Evolutionary conservation across 2,329 filamentous ascomycete species (phyloP).

Genomic region (Gnomoniopsis sp.): DNA sequence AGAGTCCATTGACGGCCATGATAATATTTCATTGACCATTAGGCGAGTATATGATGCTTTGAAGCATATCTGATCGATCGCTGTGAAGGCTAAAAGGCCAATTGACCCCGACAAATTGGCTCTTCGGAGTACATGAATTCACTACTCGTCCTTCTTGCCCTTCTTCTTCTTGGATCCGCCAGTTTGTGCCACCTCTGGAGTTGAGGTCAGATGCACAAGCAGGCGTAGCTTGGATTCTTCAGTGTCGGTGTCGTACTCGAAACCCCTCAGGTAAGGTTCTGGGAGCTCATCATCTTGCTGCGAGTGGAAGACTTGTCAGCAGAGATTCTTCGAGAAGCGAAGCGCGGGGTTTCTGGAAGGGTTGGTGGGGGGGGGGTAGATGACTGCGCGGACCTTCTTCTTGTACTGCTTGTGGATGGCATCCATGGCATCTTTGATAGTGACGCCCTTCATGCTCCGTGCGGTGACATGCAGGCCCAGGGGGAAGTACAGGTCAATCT

Average conservation of each 20-base stretch:
- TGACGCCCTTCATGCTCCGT: constrained; percentile 89
- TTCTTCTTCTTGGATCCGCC: constrained; percentile 69
- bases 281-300: constrained; percentile 91
- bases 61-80: not conserved
- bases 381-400: constrained; percentile 70
- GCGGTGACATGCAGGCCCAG: constrained; percentile 84
- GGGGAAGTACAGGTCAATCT: constrained; percentile 90
- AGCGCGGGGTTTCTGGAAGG: not conserved
- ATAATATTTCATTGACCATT: too few relatives aligned
- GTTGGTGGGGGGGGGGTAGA: not conserved
- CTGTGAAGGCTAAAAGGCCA: not conserved
- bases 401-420: constrained; percentile 96
- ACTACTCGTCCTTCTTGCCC: constrained; percentile 38
- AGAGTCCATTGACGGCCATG: too few relatives aligned
- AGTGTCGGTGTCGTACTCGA: constrained; percentile 94
- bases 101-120: constrained; percentile 26
- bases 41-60: too few relatives aligned
- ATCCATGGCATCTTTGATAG: constrained; percentile 94
- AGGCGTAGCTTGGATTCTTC: constrained; percentile 87
- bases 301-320: constrained; percentile 16
- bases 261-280: constrained; percentile 81
- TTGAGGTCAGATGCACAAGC: constrained; percentile 79
- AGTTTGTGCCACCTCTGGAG: constrained; percentile 42
- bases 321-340: not conserved
- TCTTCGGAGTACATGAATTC: constrained; percentile 34